A percentile compares a stretch with the other conserved stretches of the same genome.
These are phyloP conservation scores for Triglochin maritima DNA, from an alignment of 106 monocot species.

Conservation along the genomic window DNA sequence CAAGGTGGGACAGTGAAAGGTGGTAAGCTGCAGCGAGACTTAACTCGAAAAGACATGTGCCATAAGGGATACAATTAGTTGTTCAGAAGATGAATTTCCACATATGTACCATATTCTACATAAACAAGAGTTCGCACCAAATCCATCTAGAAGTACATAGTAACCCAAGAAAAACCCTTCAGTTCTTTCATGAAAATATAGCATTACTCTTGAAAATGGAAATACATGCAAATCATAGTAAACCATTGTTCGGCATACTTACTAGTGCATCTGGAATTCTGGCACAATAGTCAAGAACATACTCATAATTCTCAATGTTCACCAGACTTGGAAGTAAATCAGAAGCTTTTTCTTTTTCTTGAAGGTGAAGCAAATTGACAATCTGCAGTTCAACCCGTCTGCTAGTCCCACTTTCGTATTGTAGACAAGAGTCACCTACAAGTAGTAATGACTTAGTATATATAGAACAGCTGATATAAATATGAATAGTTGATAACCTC, in stretches of 20 bases:
- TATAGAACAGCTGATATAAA: too few species aligned
- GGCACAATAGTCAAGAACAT: constrained; percentile 28
- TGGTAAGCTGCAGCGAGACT: too few species aligned
- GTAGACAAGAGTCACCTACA: background rate
- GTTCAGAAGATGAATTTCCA: too few species aligned
- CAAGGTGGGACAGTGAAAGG: too few species aligned
- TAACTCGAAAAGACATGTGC: too few species aligned
- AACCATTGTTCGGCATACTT: background rate
- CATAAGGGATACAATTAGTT: too few species aligned
- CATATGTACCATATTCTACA: too few species aligned
- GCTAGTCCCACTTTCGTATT: background rate
- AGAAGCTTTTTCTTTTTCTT: constrained; percentile 20
- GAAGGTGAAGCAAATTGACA: constrained; percentile 18
- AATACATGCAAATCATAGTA: background rate
- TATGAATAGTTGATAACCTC: too few species aligned
- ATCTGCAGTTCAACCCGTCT: constrained; percentile 8
- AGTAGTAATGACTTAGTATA: background rate
- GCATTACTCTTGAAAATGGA: background rate
- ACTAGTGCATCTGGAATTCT: constrained; percentile 27
- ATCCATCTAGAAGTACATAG: background rate
- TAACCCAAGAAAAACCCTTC: background rate
- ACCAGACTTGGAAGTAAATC: constrained; percentile 9
- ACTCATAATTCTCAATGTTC: constrained; percentile 7
- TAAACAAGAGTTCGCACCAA: too few species aligned
- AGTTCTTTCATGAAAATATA: background rate